Conservation (phyloP, 1,139 yeast species). For the Torulaspora globosa region DNA sequence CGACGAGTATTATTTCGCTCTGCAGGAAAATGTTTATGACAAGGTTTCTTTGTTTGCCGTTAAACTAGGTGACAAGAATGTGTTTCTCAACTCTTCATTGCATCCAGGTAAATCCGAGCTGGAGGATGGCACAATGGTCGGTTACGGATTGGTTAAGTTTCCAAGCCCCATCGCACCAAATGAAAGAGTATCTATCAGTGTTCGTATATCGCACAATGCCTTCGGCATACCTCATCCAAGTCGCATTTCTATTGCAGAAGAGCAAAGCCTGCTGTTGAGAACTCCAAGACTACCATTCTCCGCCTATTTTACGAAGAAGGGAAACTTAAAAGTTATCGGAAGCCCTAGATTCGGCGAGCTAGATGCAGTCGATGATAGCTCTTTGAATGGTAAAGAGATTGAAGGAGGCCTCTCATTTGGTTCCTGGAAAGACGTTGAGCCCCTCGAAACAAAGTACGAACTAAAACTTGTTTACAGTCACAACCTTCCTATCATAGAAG, state of each 20-base stretch:
- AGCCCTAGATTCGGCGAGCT: conserved; percentile 22
- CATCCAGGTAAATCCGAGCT: conserved; percentile 35
- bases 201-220: conserved; percentile 53
- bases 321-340: conserved; percentile 50
- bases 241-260: conserved; percentile 53
- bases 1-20: conserved; percentile 52
- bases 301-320: conserved; percentile 57
- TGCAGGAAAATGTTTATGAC: conserved; percentile 44
- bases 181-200: conserved; percentile 46
- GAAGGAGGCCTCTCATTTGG: conserved; percentile 51
- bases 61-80: conserved; percentile 38
- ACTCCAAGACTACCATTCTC: conserved; percentile 58
- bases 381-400: conserved; percentile 33
- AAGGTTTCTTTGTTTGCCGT: conserved; percentile 50
- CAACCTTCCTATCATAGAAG: conserved; percentile 62
- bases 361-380: conserved; percentile 46
- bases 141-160: conserved; percentile 48
- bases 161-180: conserved; percentile 69
- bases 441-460: conserved; percentile 45
- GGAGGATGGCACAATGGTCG: conserved; percentile 32
- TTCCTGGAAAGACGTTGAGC: conserved; percentile 47
- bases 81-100: conserved; percentile 35
- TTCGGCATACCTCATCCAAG: conserved; percentile 60
- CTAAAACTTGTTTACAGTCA: conserved; percentile 61
- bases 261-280: conserved; percentile 56